A percentile compares a stretch with the other conserved stretches of the same genome.
Evolutionary conservation across 257 asterid genomes (phyloP).

Genomic region (Ilex asprella): DNA sequence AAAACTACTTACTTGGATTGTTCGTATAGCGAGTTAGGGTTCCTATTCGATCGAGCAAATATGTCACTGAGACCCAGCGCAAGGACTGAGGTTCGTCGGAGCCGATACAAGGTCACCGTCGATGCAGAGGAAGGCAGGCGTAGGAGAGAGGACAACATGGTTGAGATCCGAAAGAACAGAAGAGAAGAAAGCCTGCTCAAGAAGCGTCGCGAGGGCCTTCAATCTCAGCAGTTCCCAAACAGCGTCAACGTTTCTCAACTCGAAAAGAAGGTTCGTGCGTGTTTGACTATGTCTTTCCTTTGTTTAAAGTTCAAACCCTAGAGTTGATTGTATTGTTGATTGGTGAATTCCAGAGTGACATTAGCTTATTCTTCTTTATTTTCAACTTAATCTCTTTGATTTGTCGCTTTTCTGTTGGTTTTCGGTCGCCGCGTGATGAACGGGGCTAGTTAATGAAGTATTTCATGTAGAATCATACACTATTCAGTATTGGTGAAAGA

Average conservation of each 20-base stretch:
- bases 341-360: too few species aligned
- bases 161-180: conserved; percentile 82
- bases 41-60: conserved; percentile 2
- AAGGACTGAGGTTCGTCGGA: conserved; percentile 71
- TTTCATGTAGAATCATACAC: too few species aligned
- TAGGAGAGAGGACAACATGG: conserved; percentile 90
- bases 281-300: too few species aligned
- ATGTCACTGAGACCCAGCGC: conserved; percentile 87
- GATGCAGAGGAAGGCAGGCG: conserved; percentile 95
- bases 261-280: conserved; percentile 52
- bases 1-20: neutral
- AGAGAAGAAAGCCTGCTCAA: conserved; percentile 86
- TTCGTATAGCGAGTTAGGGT: conserved; percentile 2
- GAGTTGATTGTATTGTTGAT: conserved; percentile 2
- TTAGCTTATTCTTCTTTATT: too few species aligned
- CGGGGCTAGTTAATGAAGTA: too few species aligned
- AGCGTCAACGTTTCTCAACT: conserved; percentile 34
- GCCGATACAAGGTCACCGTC: conserved; percentile 82
- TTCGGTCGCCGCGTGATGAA: too few species aligned
- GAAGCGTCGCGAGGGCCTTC: conserved; percentile 88
- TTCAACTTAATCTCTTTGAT: too few species aligned
- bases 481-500: too few species aligned
- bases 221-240: conserved; percentile 29
- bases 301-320: too few species aligned
- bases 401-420: too few species aligned